A percentile compares a stretch with the other conserved stretches of the same genome.
Conservation (phyloP, 1,284 basidiomycete species). For the Cutaneotrichosporon curvatum region DNA sequence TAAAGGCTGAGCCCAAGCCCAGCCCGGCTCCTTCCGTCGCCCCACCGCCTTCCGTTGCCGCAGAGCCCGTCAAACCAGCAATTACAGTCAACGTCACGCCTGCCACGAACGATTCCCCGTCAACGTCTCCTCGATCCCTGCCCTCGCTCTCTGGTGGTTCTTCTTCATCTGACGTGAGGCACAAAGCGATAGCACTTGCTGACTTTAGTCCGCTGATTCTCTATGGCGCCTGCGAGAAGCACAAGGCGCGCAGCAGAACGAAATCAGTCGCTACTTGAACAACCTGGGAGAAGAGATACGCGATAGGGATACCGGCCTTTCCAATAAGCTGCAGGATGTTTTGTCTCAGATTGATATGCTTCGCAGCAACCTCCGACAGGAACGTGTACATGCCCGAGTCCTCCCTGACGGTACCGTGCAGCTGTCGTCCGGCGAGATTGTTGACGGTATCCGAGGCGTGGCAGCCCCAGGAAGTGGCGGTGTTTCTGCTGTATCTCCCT, state of each 20-base stretch:
- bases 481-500: slow-evolving; percentile 19
- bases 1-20: too few relatives aligned
- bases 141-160: too few relatives aligned
- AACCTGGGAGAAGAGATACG: slow-evolving; percentile 42
- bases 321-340: slow-evolving; percentile 34
- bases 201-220: not conserved
- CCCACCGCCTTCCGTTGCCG: too few relatives aligned
- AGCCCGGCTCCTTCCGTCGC: too few relatives aligned
- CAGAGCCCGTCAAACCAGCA: too few relatives aligned
- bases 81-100: too few relatives aligned
- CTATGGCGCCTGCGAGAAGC: not conserved
- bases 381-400: slow-evolving; percentile 33
- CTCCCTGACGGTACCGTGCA: slow-evolving; percentile 39
- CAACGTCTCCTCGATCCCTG: too few relatives aligned
- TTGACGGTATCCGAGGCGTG: slow-evolving; percentile 39
- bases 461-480: slow-evolving; percentile 10
- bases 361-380: slow-evolving; percentile 34
- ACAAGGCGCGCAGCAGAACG: slow-evolving; percentile 15
- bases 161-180: too few relatives aligned
- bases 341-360: slow-evolving; percentile 36
- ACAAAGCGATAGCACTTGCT: too few relatives aligned
- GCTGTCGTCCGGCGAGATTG: slow-evolving; percentile 39
- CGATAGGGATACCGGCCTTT: slow-evolving; percentile 24
- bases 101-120: too few relatives aligned
- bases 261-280: slow-evolving; percentile 42